Conservation (phyloP, 2,329 filamentous ascomycete genomes). For the Pseudogymnoascus sp. region DNA sequence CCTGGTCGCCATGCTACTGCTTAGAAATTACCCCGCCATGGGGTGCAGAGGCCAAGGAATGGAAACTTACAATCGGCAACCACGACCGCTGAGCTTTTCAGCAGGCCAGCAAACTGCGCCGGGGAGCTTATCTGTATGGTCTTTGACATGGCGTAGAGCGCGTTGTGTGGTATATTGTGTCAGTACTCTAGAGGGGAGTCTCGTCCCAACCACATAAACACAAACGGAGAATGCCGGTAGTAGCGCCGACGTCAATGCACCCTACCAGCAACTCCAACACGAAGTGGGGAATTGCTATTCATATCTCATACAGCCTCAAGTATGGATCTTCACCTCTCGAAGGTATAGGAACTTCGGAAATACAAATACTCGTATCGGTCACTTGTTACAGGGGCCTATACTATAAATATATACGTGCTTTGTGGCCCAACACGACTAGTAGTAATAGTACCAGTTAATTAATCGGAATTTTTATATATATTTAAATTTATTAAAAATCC, state of each 20-base stretch:
- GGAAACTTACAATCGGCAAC: slow-evolving; percentile 74
- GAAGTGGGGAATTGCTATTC: background rate
- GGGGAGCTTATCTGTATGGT: slow-evolving; percentile 43
- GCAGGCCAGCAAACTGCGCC: slow-evolving; percentile 58
- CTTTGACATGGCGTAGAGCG: slow-evolving; percentile 27
- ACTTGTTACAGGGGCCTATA: background rate
- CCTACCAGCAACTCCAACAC: background rate
- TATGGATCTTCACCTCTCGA: background rate
- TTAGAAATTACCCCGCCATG: slow-evolving; percentile 14
- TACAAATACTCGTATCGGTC: background rate
- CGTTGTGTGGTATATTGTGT: background rate
- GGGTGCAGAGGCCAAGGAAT: slow-evolving; percentile 25
- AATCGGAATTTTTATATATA: background rate
- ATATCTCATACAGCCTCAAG: background rate
- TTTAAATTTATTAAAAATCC: background rate
- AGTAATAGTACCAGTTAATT: background rate
- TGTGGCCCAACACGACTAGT: too few species aligned
- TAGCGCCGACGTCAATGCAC: background rate
- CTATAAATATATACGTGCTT: background rate
- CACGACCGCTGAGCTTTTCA: slow-evolving; percentile 69
- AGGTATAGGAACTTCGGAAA: background rate
- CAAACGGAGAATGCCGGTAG: background rate
- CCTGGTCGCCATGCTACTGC: background rate
- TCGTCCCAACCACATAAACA: background rate
- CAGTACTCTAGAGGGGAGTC: background rate